A percentile compares a stretch with the other conserved stretches of the same genome.
These are phyloP conservation scores for Ustilago sp. DNA, from an alignment of 1,284 basidiomycete genomes.

Conservation along the genomic window DNA sequence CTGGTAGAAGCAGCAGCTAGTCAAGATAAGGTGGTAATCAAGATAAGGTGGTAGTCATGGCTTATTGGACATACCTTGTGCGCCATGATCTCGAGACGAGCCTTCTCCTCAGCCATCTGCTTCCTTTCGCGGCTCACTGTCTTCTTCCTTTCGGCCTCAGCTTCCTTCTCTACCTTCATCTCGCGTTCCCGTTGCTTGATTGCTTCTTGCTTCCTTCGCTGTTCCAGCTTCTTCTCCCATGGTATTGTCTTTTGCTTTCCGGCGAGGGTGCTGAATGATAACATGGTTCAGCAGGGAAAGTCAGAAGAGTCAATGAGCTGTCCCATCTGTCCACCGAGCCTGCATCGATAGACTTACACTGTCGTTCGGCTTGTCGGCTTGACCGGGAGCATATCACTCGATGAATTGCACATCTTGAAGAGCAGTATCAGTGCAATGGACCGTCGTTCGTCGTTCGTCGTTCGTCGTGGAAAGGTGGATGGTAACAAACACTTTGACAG, in stretches of 20 bases:
- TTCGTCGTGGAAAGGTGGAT: neutral
- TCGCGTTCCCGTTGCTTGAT: slow-evolving; percentile 56
- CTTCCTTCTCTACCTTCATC: slow-evolving; percentile 54
- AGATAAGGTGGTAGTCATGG: neutral
- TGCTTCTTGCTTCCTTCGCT: slow-evolving; percentile 49
- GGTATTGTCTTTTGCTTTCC: slow-evolving; percentile 53
- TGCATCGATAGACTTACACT: slow-evolving; percentile 28
- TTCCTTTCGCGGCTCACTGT: slow-evolving; percentile 49
- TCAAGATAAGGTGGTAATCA: neutral
- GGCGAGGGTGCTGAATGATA: slow-evolving; percentile 28
- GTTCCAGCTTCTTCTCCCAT: slow-evolving; percentile 55
- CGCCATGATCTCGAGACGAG: slow-evolving; percentile 55
- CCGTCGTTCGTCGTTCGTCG: neutral
- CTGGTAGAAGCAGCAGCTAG: neutral
- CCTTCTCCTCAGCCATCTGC: slow-evolving; percentile 57
- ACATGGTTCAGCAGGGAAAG: neutral
- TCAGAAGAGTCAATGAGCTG: slow-evolving; percentile 8
- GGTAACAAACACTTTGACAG: neutral
- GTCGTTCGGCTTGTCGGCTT: slow-evolving; percentile 41
- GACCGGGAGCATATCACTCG: slow-evolving; percentile 41
- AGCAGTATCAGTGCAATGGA: neutral
- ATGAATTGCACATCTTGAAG: slow-evolving; percentile 17
- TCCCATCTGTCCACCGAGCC: neutral
- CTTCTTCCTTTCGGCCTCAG: slow-evolving; percentile 46
- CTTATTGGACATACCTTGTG: slow-evolving; percentile 46